Base-by-base conservation (phyloP, 2,329 filamentous ascomycete genomes). In the Emydomyces testavorans region DNA sequence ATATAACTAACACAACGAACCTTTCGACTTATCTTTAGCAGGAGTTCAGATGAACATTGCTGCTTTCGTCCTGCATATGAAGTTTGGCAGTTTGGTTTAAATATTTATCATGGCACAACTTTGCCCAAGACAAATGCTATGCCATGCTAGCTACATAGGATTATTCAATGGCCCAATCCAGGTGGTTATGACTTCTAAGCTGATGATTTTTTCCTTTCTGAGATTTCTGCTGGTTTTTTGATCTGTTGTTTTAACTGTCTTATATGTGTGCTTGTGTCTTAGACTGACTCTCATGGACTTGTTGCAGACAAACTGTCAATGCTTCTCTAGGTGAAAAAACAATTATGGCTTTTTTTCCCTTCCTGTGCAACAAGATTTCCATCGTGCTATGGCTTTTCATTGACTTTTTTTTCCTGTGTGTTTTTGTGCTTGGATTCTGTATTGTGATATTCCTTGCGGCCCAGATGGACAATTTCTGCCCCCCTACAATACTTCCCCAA, bases 1-100 rank as follows among this genome's bases (percentile, higher is more conserved):
- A 52, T 52, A 52, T 52, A 52, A 38, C 10, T 13, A 15, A 18
- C 13, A 18, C 31, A 20, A 18, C 11, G 20, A 7, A n/a, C 2
- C 15, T 45, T 20, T 18, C 18, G 8, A 8, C n/a, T 5, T 8
- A 11, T 20, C 34, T 20, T 20, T 36, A n/a, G 34, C 11, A 20
- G 18, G 34, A 15, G 34, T 16, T 36, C 29, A 31, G 29, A 15
- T 16, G n/a, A 20, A 36, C 34, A 4, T 6, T 24, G 29, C 26
- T 35, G 18, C 18, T 35, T 45, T 36, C 15, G 36, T 26, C 21
- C 41, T 26, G 20, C 41, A 26, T 11, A 29, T 31, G 41, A 45
- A 15, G 18, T 34, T 24, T 43, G 11, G 26, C 40, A 42, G 29
- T 7, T 31, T 43, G 21, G 7, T 31, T 42, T 34, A 16, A 43